These are phyloP conservation scores for Penicillium flavigenum DNA, from an alignment of 495 filamentous ascomycete genomes.

Conservation along the genomic window DNA sequence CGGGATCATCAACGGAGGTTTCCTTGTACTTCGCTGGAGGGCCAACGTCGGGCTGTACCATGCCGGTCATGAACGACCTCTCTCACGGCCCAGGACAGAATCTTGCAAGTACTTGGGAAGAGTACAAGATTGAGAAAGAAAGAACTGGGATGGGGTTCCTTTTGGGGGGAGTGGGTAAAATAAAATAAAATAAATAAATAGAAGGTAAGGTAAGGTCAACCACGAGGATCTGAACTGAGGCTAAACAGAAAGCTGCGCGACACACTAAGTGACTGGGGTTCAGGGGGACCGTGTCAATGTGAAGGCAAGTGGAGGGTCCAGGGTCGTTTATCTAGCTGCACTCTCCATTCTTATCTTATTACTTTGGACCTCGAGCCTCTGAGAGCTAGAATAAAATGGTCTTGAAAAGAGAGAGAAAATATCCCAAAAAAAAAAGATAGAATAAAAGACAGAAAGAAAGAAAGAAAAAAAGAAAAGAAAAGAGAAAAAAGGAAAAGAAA, in stretches of 20 bases:
- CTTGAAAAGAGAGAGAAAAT: slow-evolving; percentile 14
- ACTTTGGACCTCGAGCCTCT: slow-evolving; percentile 7
- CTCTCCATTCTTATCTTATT: slow-evolving; percentile 31
- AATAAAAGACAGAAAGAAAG: slow-evolving; percentile 22
- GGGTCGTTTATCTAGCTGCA: slow-evolving; percentile 50
- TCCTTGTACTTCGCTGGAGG: slow-evolving; percentile 46
- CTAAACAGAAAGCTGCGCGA: slow-evolving; percentile 22
- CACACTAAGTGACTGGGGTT: slow-evolving; percentile 34
- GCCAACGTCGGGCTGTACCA: slow-evolving; percentile 50
- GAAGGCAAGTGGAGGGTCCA: slow-evolving; percentile 45
- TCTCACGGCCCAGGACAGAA: slow-evolving; percentile 20
- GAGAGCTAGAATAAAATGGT: slow-evolving; percentile 9
- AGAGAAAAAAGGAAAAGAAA: background rate
- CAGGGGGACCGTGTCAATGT: slow-evolving; percentile 34
- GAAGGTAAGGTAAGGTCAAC: background rate
- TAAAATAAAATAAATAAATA: too few species aligned
- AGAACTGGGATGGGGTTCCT: slow-evolving; percentile 14
- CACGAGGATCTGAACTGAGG: slow-evolving; percentile 21
- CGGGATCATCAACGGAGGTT: slow-evolving; percentile 43
- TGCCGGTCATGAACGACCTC: slow-evolving; percentile 46
- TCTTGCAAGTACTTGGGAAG: slow-evolving; percentile 1
- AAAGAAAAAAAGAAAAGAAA: slow-evolving; percentile 12
- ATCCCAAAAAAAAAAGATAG: slow-evolving; percentile 8
- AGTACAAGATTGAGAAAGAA: slow-evolving; percentile 13
- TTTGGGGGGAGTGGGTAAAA: background rate